Evolutionary conservation across 2,329 filamentous ascomycete species (phyloP), one percentile per base, ranked within the genome.

Genomic region (Colletotrichum magnum): DNA sequence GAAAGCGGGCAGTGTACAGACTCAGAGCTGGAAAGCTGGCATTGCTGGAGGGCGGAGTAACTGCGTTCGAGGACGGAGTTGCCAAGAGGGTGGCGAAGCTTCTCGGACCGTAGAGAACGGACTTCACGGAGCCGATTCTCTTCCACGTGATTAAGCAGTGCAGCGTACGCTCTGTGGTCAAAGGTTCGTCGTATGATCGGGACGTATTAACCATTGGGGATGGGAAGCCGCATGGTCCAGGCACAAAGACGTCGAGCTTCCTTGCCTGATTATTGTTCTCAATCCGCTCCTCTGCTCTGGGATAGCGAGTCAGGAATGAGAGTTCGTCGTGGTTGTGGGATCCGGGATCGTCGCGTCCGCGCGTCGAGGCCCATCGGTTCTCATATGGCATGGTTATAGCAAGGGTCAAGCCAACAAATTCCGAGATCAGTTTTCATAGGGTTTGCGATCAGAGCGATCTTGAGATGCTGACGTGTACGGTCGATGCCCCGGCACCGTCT

Each of bases 41-140:
- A 28, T 79, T 83, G 54, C 79, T 93, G 73, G 80, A 86, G 60
- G 84, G 84, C 7, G 91, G 92, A 0, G 90, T 93, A 65, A 83
- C 87, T 53, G 86, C 89, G 75, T 94, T 93, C 78, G 91, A 92
- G 78, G 79, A 85, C 61, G 82, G 86, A 54, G 83, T 93, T 77
- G 87, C 90, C 77, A 91, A 86, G 80, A 83, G 86, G 70, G 89
- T 89, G 18, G 79, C 73, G 70, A 87, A 82, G 72, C 70, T 86
- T 67, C 74, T 85, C 21, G 51, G 21, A 10, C 41, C 36, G 7
- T 69, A 69, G 43, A 60, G 41, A 45, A 6, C 32, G 32, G 26
- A 32, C 28, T 41, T 13, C 12, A 52, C 12, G n/a, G 3, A 32
- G 36, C 12, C 18, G 13, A n/a, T 36, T 36, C 9, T 10, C 32